These are phyloP conservation scores for Saposhnikovia divaricata DNA, from an alignment of 129 eudicot genomes.

Conservation along the genomic window DNA sequence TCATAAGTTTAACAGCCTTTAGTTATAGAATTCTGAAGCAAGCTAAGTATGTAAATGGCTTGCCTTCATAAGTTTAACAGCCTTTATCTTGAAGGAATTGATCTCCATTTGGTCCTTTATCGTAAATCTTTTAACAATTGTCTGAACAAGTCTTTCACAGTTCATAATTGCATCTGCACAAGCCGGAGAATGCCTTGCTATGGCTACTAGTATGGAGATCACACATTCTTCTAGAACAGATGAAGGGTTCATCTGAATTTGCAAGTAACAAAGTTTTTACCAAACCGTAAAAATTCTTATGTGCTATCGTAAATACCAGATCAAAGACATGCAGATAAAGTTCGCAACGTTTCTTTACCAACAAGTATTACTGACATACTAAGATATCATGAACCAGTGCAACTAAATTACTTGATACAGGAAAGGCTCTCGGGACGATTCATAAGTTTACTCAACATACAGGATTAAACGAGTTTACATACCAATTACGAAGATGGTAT, in stretches of 20 bases:
- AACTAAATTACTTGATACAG: background rate
- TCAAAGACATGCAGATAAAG: background rate
- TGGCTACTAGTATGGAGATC: constrained; percentile 65
- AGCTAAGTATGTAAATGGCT: constrained; percentile 3
- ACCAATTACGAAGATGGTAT: background rate
- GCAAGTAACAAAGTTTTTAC: background rate
- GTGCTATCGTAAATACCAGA: background rate
- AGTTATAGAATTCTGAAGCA: constrained; percentile 2
- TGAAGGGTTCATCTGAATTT: constrained; percentile 67
- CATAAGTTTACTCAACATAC: background rate
- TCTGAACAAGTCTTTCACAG: constrained; percentile 70
- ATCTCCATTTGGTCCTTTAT: constrained; percentile 45
- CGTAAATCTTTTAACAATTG: constrained; percentile 49
- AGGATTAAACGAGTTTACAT: background rate
- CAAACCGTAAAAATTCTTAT: background rate
- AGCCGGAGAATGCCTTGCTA: constrained; percentile 88
- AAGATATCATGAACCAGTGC: background rate
- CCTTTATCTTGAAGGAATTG: constrained; percentile 56
- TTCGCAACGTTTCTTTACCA: background rate
- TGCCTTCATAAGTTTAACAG: constrained; percentile 72
- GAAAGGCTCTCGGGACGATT: background rate
- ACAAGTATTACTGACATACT: background rate
- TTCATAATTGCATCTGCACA: constrained; percentile 80
- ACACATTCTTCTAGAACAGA: constrained; percentile 67
- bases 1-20: constrained; percentile 66